Conservation (phyloP, 495 filamentous ascomycete genomes). For the Podospora comata region DNA sequence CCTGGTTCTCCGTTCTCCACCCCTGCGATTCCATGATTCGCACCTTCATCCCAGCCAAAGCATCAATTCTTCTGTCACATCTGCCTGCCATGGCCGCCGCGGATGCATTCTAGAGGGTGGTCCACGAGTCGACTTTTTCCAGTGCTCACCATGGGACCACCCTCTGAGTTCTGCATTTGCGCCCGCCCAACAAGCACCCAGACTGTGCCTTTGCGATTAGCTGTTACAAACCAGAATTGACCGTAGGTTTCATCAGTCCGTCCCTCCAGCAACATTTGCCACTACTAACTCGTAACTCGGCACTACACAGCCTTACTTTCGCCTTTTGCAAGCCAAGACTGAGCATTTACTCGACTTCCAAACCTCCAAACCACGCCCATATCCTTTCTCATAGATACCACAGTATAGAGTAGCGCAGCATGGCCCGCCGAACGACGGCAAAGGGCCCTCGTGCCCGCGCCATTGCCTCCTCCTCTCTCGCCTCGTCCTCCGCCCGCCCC, state of each 20-base stretch:
- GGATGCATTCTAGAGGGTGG: slow-evolving; percentile 53
- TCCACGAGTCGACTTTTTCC: slow-evolving; percentile 35
- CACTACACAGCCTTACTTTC: not conserved
- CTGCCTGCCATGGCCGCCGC: slow-evolving; percentile 41
- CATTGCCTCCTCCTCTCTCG: slow-evolving; percentile 10
- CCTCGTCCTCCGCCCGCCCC: slow-evolving; percentile 20
- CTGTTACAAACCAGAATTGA: slow-evolving; percentile 4
- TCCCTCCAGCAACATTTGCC: not conserved
- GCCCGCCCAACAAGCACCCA: slow-evolving; percentile 23
- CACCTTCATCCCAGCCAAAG: slow-evolving; percentile 16
- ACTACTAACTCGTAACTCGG: not conserved
- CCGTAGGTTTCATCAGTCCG: not conserved
- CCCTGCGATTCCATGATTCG: slow-evolving; percentile 20
- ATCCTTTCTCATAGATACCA: not conserved
- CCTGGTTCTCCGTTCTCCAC: not conserved
- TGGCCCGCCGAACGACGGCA: slow-evolving; percentile 33
- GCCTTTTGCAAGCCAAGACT: not conserved
- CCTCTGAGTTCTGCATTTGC: slow-evolving; percentile 38
- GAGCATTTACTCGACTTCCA: not conserved
- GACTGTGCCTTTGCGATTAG: not conserved
- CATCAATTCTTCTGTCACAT: slow-evolving; percentile 17
- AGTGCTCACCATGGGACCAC: slow-evolving; percentile 51
- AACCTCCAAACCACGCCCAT: not conserved
- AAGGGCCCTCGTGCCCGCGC: slow-evolving; percentile 33
- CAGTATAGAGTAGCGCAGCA: slow-evolving; percentile 15